Conservation (phyloP, 352 stramenopile genomes). For the Phytophthora sp. region DNA sequence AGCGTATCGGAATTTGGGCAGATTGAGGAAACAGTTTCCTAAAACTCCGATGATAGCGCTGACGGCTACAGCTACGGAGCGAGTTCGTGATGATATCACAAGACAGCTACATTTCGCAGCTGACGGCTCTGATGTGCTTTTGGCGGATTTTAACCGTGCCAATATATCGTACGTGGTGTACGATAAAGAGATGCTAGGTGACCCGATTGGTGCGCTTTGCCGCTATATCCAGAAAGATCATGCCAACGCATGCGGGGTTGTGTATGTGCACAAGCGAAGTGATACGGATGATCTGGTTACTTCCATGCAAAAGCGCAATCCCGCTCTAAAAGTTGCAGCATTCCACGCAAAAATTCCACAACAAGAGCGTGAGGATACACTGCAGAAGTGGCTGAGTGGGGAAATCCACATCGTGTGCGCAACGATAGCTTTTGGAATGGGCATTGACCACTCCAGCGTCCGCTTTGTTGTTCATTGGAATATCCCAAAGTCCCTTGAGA, state of each 20-base stretch:
- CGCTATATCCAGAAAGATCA: conserved; percentile 54
- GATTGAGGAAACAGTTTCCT: conserved; percentile 39
- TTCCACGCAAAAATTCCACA: conserved; percentile 63
- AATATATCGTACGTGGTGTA: conserved; percentile 67
- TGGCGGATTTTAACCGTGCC: conserved; percentile 63
- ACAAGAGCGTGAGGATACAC: conserved; percentile 41
- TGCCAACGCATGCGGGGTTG: conserved; percentile 35
- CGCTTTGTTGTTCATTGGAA: conserved; percentile 92
- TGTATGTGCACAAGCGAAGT: conserved; percentile 65
- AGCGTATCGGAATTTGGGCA: conserved; percentile 56
- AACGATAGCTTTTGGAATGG: conserved; percentile 94
- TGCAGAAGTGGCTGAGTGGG: conserved; percentile 54
- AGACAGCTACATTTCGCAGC: conserved; percentile 43
- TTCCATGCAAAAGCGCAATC: conserved; percentile 33
- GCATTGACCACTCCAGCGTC: conserved; percentile 92
- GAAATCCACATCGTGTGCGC: conserved; percentile 85
- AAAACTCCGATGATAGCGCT: conserved; percentile 80
- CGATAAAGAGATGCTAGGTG: conserved; percentile 52
- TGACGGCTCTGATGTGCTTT: conserved; percentile 41
- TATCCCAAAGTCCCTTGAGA: conserved; percentile 91
- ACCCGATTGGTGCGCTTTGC: conserved; percentile 45
- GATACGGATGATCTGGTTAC: conserved; percentile 56
- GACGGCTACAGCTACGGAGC: conserved; percentile 87
- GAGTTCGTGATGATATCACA: conserved; percentile 69
- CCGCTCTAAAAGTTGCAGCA: conserved; percentile 36